phyloP scores from a whole-genome alignment of 1,284 basidiomycete species.

The Phlebopus sp. region DNA sequence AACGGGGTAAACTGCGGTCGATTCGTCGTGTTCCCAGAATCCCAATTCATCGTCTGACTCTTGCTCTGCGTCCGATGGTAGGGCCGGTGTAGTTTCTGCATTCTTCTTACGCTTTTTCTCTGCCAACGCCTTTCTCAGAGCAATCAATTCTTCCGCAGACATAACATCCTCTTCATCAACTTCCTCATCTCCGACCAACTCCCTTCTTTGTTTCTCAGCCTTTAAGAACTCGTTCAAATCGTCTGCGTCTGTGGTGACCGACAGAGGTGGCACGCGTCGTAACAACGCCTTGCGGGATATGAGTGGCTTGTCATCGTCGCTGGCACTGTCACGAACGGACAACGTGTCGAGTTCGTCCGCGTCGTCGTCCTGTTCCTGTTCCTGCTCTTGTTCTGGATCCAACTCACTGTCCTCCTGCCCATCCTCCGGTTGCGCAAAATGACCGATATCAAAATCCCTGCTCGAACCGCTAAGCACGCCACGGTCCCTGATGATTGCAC shows the following conservation, averaged over 20 bases:
- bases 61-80: slow-evolving; percentile 14
- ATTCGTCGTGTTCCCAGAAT: slow-evolving; percentile 40
- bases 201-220: slow-evolving; percentile 52
- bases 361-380: slow-evolving; percentile 28
- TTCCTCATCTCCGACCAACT: slow-evolving; percentile 43
- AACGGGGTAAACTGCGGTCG: slow-evolving; percentile 30
- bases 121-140: slow-evolving; percentile 17
- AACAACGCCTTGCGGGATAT: slow-evolving; percentile 31
- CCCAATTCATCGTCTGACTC: slow-evolving; percentile 48
- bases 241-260: slow-evolving; percentile 47
- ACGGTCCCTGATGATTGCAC: slow-evolving; percentile 60
- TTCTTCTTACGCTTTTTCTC: slow-evolving; percentile 20
- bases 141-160: slow-evolving; percentile 15
- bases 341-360: slow-evolving; percentile 21
- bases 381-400: no score
- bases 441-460: slow-evolving; percentile 45
- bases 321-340: slow-evolving; percentile 21
- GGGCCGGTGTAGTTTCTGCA: slow-evolving; percentile 11
- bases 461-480: slow-evolving; percentile 53
- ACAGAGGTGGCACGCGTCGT: slow-evolving; percentile 43
- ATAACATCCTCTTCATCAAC: slow-evolving; percentile 29
- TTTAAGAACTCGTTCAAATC: slow-evolving; percentile 66
- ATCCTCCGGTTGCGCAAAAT: slow-evolving; percentile 43
- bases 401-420: slow-evolving; percentile 29
- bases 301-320: slow-evolving; percentile 26